phyloP scores from a whole-genome alignment of 208 protist genomes.

The Acanthamoeba culbertsoni region DNA sequence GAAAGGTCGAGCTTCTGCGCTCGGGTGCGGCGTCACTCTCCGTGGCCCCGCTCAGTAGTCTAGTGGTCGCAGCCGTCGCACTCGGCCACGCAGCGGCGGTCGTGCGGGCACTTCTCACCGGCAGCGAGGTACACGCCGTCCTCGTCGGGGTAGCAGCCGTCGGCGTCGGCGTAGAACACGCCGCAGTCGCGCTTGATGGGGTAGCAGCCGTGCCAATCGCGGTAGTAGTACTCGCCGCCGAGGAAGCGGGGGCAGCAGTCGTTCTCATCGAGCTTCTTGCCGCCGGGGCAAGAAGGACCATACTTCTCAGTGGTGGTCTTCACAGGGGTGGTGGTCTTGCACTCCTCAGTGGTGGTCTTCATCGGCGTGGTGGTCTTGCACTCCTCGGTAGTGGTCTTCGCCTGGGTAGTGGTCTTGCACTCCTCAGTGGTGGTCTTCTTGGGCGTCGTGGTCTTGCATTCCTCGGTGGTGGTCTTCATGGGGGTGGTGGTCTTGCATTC shows the following conservation, averaged over 20 bases:
- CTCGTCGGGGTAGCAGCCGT: not conserved
- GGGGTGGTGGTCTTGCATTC: not conserved
- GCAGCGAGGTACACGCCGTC: not conserved
- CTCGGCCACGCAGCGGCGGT: not conserved
- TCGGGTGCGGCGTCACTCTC: too few relatives aligned
- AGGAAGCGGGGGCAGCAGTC: not conserved
- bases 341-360: not conserved
- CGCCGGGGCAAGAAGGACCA: not conserved
- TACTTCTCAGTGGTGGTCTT: not conserved
- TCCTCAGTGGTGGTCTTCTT: not conserved
- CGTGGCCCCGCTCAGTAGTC: too few relatives aligned
- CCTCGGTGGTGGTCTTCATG: not conserved
- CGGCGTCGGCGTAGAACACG: not conserved
- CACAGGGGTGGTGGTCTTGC: not conserved
- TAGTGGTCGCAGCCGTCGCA: not conserved
- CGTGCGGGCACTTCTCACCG: not conserved
- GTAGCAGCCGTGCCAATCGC: not conserved
- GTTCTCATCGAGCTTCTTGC: not conserved
- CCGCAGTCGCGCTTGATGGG: not conserved
- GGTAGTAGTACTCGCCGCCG: not conserved
- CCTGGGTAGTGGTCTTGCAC: not conserved
- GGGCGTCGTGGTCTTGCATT: not conserved
- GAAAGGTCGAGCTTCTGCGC: too few relatives aligned
- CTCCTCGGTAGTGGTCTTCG: too few relatives aligned
- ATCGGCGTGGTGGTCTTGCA: too few relatives aligned